A percentile compares a stretch with the other conserved stretches of the same genome.
Evolutionary conservation across 345 rosid species (phyloP).

Genomic region (Jatropha curcas): DNA sequence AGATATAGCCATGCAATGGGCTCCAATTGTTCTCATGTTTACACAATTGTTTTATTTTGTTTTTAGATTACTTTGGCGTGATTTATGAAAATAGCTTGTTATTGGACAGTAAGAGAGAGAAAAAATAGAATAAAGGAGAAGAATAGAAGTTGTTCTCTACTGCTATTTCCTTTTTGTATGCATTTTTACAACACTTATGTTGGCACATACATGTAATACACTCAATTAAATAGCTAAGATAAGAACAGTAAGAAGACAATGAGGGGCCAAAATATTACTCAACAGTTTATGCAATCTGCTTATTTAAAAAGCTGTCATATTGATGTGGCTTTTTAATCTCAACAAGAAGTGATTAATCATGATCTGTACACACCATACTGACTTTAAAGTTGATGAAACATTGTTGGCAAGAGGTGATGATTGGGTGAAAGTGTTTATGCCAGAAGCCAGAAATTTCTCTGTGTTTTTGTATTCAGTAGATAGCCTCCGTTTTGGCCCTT

Average conservation of each 20-base stretch:
- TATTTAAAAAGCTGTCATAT: neutral
- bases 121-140: neutral
- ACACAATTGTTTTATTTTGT: neutral
- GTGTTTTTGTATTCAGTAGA: slow-evolving; percentile 82
- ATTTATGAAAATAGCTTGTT: neutral
- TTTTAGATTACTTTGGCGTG: neutral
- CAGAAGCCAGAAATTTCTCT: slow-evolving; percentile 85
- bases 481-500: slow-evolving; percentile 85
- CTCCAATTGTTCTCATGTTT: neutral
- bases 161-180: neutral
- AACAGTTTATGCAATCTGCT: slow-evolving; percentile 2
- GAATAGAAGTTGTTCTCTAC: neutral
- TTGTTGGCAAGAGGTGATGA: neutral
- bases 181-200: slow-evolving; percentile 9
- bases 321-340: neutral
- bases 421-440: slow-evolving; percentile 38
- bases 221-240: slow-evolving; percentile 5
- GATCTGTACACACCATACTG: neutral
- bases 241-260: neutral
- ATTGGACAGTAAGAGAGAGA: neutral
- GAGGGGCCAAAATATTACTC: neutral
- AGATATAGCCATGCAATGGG: neutral
- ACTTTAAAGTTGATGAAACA: neutral
- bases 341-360: slow-evolving; percentile 1
- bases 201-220: neutral